Percentiles rank a stretch among this genome's conserved stretches.
These are phyloP conservation scores for Fraxinus pennsylvanica DNA, from an alignment of 257 asterid species.

Conservation along the genomic window DNA sequence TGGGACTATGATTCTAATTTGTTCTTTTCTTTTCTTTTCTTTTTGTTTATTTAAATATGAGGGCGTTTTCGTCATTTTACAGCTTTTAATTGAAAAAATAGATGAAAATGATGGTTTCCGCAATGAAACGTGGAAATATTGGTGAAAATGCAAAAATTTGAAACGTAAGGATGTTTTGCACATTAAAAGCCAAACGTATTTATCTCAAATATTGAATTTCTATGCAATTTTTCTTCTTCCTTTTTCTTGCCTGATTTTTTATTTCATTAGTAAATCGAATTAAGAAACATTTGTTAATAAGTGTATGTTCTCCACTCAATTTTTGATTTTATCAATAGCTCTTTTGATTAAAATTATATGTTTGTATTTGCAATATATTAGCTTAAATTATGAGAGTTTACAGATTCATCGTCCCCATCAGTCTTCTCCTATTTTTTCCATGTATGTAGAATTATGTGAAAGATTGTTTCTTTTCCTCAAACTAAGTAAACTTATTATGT, in stretches of 20 bases:
- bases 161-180: too few species aligned
- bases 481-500: background rate
- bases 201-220: background rate
- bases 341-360: background rate
- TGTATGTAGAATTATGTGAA: background rate
- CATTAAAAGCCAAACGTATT: too few species aligned
- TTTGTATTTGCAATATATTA: background rate
- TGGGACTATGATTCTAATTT: too few species aligned
- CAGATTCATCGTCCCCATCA: background rate
- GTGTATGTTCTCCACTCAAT: background rate
- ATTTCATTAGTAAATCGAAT: background rate
- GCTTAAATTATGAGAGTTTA: background rate
- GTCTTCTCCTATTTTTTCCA: background rate
- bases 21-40: too few species aligned
- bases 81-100: too few species aligned
- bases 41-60: too few species aligned
- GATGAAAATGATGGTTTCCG: too few species aligned
- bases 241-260: background rate
- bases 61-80: too few species aligned
- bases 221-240: background rate
- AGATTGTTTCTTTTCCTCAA: background rate
- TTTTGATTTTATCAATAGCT: background rate
- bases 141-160: too few species aligned
- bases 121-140: too few species aligned
- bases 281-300: background rate